These are phyloP conservation scores for Neurospora sp. DNA, from an alignment of 2,329 filamentous ascomycete genomes.

Conservation along the genomic window DNA sequence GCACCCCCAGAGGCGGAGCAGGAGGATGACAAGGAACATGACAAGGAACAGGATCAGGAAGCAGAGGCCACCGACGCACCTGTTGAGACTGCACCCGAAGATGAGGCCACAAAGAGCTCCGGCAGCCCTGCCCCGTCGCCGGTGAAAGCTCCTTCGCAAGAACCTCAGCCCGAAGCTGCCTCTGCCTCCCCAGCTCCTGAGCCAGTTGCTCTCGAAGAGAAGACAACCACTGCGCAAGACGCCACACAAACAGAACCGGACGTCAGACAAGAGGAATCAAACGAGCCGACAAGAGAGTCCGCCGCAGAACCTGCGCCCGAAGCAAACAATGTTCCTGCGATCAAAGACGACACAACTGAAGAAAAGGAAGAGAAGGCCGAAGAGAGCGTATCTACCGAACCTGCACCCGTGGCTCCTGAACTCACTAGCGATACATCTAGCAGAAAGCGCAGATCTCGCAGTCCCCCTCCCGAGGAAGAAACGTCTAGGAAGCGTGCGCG, in stretches of 20 bases:
- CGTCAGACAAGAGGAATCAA: not conserved
- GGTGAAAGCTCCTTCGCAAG: not conserved
- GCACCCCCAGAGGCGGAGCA: slow-evolving; percentile 7
- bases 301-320: not conserved
- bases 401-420: slow-evolving; percentile 10
- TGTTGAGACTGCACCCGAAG: not conserved
- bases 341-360: not conserved
- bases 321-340: not conserved
- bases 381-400: not conserved
- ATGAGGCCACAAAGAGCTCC: not conserved
- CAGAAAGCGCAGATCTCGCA: slow-evolving; percentile 18
- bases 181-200: not conserved
- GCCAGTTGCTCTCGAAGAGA: not conserved
- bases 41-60: slow-evolving; percentile 3
- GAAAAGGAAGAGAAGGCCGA: not conserved
- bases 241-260: not conserved
- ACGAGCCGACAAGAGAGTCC: not conserved
- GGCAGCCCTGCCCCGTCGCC: not conserved
- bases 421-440: slow-evolving; percentile 13
- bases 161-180: not conserved
- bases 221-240: not conserved
- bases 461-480: slow-evolving; percentile 17
- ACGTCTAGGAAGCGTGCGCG: slow-evolving; percentile 15
- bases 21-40: slow-evolving; percentile 5
- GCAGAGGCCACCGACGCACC: not conserved